Conservation (phyloP, 2,329 filamentous ascomycete genomes). For the Diaporthe batatas region DNA sequence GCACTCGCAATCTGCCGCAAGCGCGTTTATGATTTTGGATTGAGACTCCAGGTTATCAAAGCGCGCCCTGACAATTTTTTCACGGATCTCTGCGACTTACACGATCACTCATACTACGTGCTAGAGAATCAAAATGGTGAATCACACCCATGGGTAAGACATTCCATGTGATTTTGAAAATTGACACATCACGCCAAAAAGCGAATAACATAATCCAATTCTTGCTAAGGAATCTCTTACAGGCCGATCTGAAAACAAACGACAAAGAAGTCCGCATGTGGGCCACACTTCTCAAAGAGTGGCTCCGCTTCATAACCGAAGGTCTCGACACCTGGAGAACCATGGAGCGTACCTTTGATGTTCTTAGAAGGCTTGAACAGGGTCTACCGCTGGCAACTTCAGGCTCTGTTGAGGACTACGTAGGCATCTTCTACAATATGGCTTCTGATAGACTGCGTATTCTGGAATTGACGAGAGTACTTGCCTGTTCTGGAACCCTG, state of each 20-base stretch:
- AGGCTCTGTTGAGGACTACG: too few relatives aligned
- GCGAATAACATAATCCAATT: too few relatives aligned
- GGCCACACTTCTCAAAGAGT: neutral
- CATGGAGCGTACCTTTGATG: too few relatives aligned
- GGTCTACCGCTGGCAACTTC: too few relatives aligned
- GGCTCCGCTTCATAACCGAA: neutral
- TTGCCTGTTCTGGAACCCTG: neutral
- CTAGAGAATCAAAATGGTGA: neutral
- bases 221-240: neutral
- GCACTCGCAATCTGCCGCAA: too few relatives aligned
- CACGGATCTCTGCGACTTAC: neutral
- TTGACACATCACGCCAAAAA: too few relatives aligned
- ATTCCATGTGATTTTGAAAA: neutral
- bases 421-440: too few relatives aligned
- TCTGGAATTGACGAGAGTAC: neutral
- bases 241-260: neutral
- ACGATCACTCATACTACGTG: neutral
- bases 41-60: too few relatives aligned
- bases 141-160: neutral
- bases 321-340: neutral
- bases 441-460: accelerated
- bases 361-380: too few relatives aligned
- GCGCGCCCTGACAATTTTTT: too few relatives aligned
- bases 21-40: too few relatives aligned
- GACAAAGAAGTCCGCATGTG: neutral